phyloP scores from a whole-genome alignment of 768 basidiomycete genomes.

The Sarcomyxa edulis region DNA sequence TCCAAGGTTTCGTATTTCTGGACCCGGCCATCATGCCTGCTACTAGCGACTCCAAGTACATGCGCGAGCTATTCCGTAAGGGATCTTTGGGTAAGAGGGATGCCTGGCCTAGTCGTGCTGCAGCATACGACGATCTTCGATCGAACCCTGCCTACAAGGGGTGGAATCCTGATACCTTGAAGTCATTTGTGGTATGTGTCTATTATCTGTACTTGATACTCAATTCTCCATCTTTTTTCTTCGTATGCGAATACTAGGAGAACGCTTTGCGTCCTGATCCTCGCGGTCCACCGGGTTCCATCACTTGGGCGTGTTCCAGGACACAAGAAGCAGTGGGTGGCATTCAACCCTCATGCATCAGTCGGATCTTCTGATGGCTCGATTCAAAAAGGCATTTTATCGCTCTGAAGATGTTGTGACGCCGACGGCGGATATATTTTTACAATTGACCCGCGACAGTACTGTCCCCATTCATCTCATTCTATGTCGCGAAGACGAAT shows the following conservation, averaged over 20 bases:
- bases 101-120: slow-evolving; percentile 9
- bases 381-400: slow-evolving; percentile 10
- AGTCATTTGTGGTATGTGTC: slow-evolving; percentile 11
- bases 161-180: slow-evolving; percentile 10
- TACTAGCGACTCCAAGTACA: slow-evolving; percentile 3
- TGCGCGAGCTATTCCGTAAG: slow-evolving; percentile 11
- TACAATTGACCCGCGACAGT: slow-evolving; percentile 9
- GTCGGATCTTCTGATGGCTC: background rate
- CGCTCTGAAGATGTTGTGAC: slow-evolving; percentile 10
- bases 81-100: slow-evolving; percentile 13
- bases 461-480: slow-evolving; percentile 12
- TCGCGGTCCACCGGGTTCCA: slow-evolving; percentile 8
- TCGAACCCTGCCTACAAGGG: slow-evolving; percentile 9
- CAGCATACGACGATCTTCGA: slow-evolving; percentile 6
- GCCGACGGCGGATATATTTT: slow-evolving; percentile 11
- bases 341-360: background rate
- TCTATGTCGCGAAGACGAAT: slow-evolving; percentile 14
- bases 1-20: slow-evolving; percentile 11
- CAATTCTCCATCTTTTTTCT: background rate
- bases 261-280: slow-evolving; percentile 8
- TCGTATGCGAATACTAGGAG: too few relatives aligned
- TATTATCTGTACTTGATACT: background rate
- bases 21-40: slow-evolving; percentile 13
- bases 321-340: slow-evolving; percentile 13
- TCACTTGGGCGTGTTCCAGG: slow-evolving; percentile 10